phyloP scores from a whole-genome alignment of 371 early-diverging fungal species.

The Rhizopus microsporus region DNA sequence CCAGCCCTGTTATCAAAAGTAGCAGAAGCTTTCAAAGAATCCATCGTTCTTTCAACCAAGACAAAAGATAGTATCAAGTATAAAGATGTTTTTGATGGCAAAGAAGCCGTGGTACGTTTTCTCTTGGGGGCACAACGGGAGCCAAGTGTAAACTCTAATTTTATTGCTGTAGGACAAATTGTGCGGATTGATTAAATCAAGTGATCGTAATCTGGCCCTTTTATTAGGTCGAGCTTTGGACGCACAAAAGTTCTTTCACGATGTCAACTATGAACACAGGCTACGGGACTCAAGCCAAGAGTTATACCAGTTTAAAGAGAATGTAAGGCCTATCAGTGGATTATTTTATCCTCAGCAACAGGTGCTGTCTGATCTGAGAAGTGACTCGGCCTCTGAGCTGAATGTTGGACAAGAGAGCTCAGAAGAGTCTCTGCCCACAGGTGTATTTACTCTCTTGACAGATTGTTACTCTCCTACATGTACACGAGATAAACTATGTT shows the following conservation, averaged over 20 bases:
- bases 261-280: constrained; percentile 82
- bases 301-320: constrained; percentile 72
- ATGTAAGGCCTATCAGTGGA: constrained; percentile 18
- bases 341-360: neutral
- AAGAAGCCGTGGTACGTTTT: constrained; percentile 77
- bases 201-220: constrained; percentile 84
- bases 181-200: constrained; percentile 70
- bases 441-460: constrained; percentile 85
- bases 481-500: constrained; percentile 76
- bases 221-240: constrained; percentile 86
- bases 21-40: constrained; percentile 69
- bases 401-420: constrained; percentile 20
- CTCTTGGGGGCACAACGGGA: neutral
- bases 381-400: constrained; percentile 7
- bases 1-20: constrained; percentile 85
- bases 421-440: constrained; percentile 61
- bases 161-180: constrained; percentile 64
- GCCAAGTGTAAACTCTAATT: neutral
- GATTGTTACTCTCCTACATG: constrained; percentile 84
- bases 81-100: constrained; percentile 78
- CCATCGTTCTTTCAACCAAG: constrained; percentile 52
- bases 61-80: constrained; percentile 82
- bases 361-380: neutral
- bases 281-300: constrained; percentile 81
- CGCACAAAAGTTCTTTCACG: constrained; percentile 86